Evolutionary conservation across 2,329 filamentous ascomycete genomes (phyloP), one percentile per base, ranked within the genome.

Genomic region (Talaromyces sp.): DNA sequence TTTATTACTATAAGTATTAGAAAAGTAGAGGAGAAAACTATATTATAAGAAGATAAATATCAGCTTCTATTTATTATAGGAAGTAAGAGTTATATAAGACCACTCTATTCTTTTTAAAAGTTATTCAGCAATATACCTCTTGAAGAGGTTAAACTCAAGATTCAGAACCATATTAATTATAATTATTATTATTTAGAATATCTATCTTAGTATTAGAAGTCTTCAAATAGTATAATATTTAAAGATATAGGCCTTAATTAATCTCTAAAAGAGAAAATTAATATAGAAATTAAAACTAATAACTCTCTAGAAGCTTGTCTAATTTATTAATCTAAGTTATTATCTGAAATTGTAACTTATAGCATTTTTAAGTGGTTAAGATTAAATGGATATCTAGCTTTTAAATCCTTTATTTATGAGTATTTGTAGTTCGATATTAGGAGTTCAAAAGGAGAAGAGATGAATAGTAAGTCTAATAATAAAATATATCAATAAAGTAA

Each of bases 291-390:
- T 37, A 27, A 62, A 31, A 13, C 19, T 35, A n/a, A 37, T 31
- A 10, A 5, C n/a, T 25, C 19, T 59, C 31, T 9, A 65, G 0
- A 22, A 37, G 4, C 33, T 39, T 11, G 27, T 11, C 1, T 33
- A 6, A 37, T 61, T 15, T 7, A 54, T 13, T 10, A 0, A 1
- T 52, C 39, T 0, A 19, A 65, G 22, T 37, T 8, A 25, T 33
- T 65, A 15, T 65, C 56, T 5, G 63, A 61, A 54, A 17, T 19
- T n/a, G 63, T 45, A n/a, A 61, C 57, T 11, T 22, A 43, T 35
- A 15, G 33, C 2, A 65, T 65, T 6, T 65, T 41, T 61, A 9
- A n/a, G 33, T 65, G 62, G 45, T 54, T 65, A 22, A 60, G 63
- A 43, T 31, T n/a, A 52, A 62, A 25, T 31, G 61, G 61, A 62